These are phyloP conservation scores for Leccinum subspadiceum DNA, from an alignment of 1,284 basidiomycete genomes.

Conservation along the genomic window DNA sequence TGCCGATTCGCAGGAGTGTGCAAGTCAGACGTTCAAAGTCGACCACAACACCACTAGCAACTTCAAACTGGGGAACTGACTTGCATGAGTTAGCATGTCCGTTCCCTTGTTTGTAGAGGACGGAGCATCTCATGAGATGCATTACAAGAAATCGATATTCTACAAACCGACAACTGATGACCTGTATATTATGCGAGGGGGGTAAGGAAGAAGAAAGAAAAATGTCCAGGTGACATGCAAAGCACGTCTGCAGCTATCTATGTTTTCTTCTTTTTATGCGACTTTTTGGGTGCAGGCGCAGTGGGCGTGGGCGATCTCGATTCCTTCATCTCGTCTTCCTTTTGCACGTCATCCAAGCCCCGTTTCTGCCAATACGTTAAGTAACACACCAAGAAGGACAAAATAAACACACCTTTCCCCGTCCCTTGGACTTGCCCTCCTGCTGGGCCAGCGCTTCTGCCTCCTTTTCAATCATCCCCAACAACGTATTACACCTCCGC, in stretches of 20 bases:
- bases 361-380: slow-evolving; percentile 50
- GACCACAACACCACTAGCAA: background rate
- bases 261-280: slow-evolving; percentile 54
- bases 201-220: background rate
- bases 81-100: background rate
- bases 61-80: background rate
- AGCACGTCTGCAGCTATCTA: slow-evolving; percentile 18
- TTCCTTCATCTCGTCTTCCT: slow-evolving; percentile 52
- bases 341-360: slow-evolving; percentile 62
- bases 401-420: slow-evolving; percentile 56
- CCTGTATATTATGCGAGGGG: background rate
- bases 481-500: slow-evolving; percentile 84
- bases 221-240: background rate
- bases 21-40: background rate
- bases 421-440: slow-evolving; percentile 59
- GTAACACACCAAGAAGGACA: background rate
- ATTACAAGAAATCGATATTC: background rate
- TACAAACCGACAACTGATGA: background rate
- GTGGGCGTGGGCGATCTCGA: slow-evolving; percentile 58
- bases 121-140: background rate
- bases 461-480: slow-evolving; percentile 93
- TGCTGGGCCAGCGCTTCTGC: slow-evolving; percentile 64
- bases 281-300: slow-evolving; percentile 44
- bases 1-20: background rate
- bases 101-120: background rate